Conservation (phyloP, 176 grass and related monocot genomes). For the bread wheat (Triticum aestivum) region DNA sequence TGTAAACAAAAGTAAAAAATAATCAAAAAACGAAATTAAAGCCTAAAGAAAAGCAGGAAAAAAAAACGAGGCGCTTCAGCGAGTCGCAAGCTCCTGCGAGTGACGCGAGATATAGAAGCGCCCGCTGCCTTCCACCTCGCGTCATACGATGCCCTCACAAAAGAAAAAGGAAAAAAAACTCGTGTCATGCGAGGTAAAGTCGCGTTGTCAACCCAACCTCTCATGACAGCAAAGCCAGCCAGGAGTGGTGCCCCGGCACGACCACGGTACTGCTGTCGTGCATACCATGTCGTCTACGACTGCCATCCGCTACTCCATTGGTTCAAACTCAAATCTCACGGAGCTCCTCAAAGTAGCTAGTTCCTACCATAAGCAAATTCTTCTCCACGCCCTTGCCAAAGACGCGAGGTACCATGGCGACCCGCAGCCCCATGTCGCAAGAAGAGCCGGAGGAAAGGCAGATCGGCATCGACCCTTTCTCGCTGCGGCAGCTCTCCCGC, state of each 20-base stretch:
- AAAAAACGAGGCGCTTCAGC: too few relatives aligned
- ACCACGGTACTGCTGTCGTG: neutral
- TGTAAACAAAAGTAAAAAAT: too few relatives aligned
- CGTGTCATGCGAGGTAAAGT: too few relatives aligned
- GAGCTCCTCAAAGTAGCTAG: neutral
- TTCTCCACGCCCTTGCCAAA: neutral
- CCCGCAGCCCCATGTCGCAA: constrained; percentile 4
- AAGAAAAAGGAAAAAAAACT: too few relatives aligned
- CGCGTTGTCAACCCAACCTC: too few relatives aligned
- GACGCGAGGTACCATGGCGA: constrained; percentile 3
- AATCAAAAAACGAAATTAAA: too few relatives aligned
- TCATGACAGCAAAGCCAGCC: too few relatives aligned
- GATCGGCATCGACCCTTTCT: constrained; percentile 39
- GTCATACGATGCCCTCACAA: too few relatives aligned
- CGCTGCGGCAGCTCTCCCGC: constrained; percentile 46
- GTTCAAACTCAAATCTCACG: neutral
- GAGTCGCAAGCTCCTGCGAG: too few relatives aligned
- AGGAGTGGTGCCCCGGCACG: neutral
- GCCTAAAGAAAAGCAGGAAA: too few relatives aligned
- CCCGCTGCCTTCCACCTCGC: too few relatives aligned
- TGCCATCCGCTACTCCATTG: neutral
- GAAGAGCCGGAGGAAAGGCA: constrained; percentile 36
- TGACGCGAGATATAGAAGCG: too few relatives aligned
- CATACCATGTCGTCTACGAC: neutral
- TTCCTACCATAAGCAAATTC: neutral